phyloP scores from a whole-genome alignment of 148 eudicot species.

The Persicaria maculosa region DNA sequence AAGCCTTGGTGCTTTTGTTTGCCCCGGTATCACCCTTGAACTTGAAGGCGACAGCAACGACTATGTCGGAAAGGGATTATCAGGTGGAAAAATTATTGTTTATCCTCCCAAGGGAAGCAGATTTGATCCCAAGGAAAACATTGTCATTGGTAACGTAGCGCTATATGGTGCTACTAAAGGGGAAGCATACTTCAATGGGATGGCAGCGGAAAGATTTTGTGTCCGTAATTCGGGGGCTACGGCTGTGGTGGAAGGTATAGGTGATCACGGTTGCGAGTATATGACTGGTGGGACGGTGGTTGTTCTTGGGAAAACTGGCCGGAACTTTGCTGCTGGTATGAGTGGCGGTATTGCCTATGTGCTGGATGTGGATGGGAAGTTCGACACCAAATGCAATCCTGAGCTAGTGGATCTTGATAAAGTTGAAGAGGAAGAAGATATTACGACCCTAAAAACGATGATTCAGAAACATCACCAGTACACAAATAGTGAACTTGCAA shows the following conservation, averaged over 20 bases:
- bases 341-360: constrained; percentile 94
- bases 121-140: constrained; percentile 93
- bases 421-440: constrained; percentile 81
- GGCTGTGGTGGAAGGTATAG: constrained; percentile 97
- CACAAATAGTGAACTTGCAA: constrained; percentile 73
- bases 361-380: constrained; percentile 62
- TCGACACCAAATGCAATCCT: constrained; percentile 56
- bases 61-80: constrained; percentile 95
- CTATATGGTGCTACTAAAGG: constrained; percentile 88
- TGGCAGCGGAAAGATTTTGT: constrained; percentile 97
- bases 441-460: constrained; percentile 70
- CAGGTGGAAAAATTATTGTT: constrained; percentile 86
- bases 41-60: constrained; percentile 98
- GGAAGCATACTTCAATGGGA: constrained; percentile 96
- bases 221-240: constrained; percentile 97
- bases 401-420: constrained; percentile 95
- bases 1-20: constrained; percentile 92
- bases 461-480: constrained; percentile 94
- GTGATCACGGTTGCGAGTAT: constrained; percentile 97
- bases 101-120: constrained; percentile 82
- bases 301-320: constrained; percentile 82
- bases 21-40: constrained; percentile 84
- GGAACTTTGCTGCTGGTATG: constrained; percentile 99
- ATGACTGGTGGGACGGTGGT: constrained; percentile 96
- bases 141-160: constrained; percentile 94